A percentile compares a stretch with the other conserved stretches of the same genome.
phyloP scores from a whole-genome alignment of 2,329 filamentous ascomycete species.

The Cercospora sp. region DNA sequence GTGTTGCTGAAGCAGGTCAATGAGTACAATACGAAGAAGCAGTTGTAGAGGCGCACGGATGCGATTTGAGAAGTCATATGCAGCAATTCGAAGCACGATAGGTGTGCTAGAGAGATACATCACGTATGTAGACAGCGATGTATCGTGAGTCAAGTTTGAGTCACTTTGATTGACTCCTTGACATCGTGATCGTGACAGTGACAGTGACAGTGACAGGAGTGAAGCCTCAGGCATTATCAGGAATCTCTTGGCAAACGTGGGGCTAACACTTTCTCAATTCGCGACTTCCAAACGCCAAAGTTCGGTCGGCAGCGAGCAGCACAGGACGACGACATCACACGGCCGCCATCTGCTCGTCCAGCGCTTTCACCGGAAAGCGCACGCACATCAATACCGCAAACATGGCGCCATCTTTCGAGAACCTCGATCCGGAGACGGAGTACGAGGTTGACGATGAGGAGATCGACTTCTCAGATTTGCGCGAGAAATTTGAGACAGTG shows the following conservation, averaged over 20 bases:
- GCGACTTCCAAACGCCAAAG: not conserved
- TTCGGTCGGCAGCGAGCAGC: not conserved
- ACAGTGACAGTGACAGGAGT: not conserved
- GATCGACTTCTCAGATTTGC: slow-evolving; percentile 91
- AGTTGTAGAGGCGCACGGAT: not conserved
- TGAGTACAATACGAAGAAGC: slow-evolving; percentile 21
- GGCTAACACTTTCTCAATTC: slow-evolving; percentile 8
- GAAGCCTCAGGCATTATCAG: not conserved
- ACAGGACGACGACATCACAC: not conserved
- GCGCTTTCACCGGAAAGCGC: slow-evolving; percentile 17
- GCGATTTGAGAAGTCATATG: too few species aligned
- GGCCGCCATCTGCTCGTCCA: not conserved
- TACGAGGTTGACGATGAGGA: slow-evolving; percentile 91
- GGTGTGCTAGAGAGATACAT: not conserved
- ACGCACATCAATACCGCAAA: slow-evolving; percentile 42
- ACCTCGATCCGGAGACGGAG: slow-evolving; percentile 76
- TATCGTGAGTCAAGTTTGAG: not conserved
- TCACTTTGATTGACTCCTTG: not conserved
- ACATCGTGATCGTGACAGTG: not conserved
- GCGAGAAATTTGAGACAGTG: slow-evolving; percentile 92
- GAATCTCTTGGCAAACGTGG: not conserved
- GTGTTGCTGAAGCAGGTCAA: slow-evolving; percentile 26
- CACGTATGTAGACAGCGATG: not conserved
- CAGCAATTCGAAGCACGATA: too few species aligned
- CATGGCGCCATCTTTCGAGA: slow-evolving; percentile 94